These are phyloP conservation scores for Trypanosomatidae sp. DNA, from an alignment of 208 protist genomes.

Conservation along the genomic window DNA sequence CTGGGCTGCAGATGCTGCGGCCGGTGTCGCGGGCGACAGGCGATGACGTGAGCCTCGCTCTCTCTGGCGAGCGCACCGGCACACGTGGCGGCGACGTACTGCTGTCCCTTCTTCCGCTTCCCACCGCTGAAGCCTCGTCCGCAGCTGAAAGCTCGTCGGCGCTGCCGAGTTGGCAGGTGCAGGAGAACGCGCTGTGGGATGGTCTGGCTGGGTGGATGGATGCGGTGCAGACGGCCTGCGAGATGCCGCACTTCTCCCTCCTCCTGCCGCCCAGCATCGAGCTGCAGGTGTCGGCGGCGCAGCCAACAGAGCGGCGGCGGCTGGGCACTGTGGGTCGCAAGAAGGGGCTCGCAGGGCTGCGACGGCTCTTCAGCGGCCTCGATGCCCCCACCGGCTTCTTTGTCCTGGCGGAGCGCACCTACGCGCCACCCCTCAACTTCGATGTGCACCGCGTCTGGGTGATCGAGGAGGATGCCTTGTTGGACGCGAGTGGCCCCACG, in stretches of 20 bases:
- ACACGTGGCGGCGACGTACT: neutral
- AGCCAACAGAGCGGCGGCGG: neutral
- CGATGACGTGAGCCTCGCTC: no score
- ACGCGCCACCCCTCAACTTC: neutral
- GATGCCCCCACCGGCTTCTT: conserved; percentile 1
- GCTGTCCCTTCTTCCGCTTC: no score
- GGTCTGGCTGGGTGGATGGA: conserved; percentile 11
- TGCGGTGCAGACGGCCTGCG: conserved; percentile 11
- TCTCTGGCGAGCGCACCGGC: no score
- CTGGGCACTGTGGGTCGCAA: conserved; percentile 7
- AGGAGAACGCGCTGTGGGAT: conserved; percentile 11
- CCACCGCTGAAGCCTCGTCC: no score
- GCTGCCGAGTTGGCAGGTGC: no score
- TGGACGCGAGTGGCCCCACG: no score
- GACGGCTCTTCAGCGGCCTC: conserved; percentile 6
- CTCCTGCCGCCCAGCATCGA: conserved; percentile 20
- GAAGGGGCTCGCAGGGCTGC: conserved; percentile 10
- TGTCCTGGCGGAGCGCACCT: neutral
- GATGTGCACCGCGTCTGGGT: conserved; percentile 4
- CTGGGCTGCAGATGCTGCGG: no score
- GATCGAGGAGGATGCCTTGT: no score
- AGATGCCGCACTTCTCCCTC: conserved; percentile 12
- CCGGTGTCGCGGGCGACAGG: no score
- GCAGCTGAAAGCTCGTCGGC: no score
- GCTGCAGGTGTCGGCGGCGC: neutral